Percentiles rank a stretch among this genome's conserved stretches.
These are phyloP conservation scores for Aspergillus sp. DNA, from an alignment of 2,329 filamentous ascomycete species.

Conservation along the genomic window DNA sequence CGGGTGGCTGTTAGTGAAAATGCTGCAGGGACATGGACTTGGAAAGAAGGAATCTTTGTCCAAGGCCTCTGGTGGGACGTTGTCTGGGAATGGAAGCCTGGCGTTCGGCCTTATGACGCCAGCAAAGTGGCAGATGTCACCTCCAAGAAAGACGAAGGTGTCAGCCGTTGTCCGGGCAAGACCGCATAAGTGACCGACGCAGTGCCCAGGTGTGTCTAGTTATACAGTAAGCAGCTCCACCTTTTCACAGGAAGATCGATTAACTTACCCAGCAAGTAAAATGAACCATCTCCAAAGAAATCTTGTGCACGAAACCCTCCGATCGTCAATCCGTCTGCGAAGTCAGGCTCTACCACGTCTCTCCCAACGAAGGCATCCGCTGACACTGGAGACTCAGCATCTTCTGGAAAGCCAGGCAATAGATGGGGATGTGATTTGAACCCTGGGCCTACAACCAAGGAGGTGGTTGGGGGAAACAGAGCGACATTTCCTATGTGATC, in stretches of 20 bases:
- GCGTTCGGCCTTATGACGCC: conserved; percentile 33
- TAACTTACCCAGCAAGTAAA: conserved; percentile 30
- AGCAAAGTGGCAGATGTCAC: conserved; percentile 28
- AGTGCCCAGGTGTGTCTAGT: conserved; percentile 27
- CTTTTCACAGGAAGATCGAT: conserved; percentile 26
- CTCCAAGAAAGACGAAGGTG: conserved; percentile 31
- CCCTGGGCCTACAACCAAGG: conserved; percentile 56
- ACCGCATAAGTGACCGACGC: conserved; percentile 29
- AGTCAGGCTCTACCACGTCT: conserved; percentile 10
- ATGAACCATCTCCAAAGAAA: conserved; percentile 34
- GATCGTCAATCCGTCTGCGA: conserved; percentile 17
- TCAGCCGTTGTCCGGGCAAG: conserved; percentile 28
- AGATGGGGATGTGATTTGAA: conserved; percentile 47
- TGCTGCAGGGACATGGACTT: conserved; percentile 8
- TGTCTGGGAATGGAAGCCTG: conserved; percentile 29
- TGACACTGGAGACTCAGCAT: conserved; percentile 36
- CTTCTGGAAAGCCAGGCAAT: conserved; percentile 50
- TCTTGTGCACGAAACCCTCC: conserved; percentile 29
- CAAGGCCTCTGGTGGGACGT: neutral
- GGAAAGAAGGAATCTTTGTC: conserved; percentile 1
- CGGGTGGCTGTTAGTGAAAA: conserved; percentile 6
- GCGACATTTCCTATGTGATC: conserved; percentile 58
- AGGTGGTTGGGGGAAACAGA: conserved; percentile 49
- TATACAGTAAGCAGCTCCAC: neutral
- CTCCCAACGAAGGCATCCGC: conserved; percentile 34